Percentiles rank a stretch among this genome's conserved stretches.
phyloP scores from a whole-genome alignment of 1,284 basidiomycete species.

The Phenoliferia sp. region DNA sequence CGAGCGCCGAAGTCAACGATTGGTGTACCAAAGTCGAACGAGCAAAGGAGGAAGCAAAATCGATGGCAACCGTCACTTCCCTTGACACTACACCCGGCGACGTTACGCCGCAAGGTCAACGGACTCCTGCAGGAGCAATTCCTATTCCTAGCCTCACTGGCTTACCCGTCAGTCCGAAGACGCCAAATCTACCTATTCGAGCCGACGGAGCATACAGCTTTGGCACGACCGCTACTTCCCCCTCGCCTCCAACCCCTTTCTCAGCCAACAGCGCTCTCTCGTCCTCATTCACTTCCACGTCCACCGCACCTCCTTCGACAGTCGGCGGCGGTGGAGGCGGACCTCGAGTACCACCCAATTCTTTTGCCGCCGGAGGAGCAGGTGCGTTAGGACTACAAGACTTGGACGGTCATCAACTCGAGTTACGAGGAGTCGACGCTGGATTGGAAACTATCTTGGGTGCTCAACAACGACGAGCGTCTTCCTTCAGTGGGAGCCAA shows the following conservation, averaged over 20 bases:
- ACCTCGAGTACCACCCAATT: slow-evolving; percentile 5
- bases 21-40: slow-evolving; percentile 76
- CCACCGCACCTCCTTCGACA: not conserved
- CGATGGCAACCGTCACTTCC: slow-evolving; percentile 55
- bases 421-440: slow-evolving; percentile 3
- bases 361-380: slow-evolving; percentile 5
- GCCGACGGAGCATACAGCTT: not conserved
- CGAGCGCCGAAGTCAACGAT: slow-evolving; percentile 63
- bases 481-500: not conserved
- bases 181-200: not conserved
- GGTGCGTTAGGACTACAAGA: slow-evolving; percentile 5
- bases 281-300: slow-evolving; percentile 1
- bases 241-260: slow-evolving; percentile 6
- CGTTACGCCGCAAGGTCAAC: not conserved
- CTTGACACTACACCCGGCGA: slow-evolving; percentile 10
- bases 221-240: slow-evolving; percentile 7
- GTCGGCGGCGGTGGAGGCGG: too few species aligned
- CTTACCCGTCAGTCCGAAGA: not conserved
- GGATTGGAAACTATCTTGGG: not conserved
- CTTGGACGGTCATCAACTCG: not conserved
- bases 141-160: slow-evolving; percentile 1
- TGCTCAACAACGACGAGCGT: not conserved
- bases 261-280: slow-evolving; percentile 7
- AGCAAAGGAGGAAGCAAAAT: slow-evolving; percentile 60
- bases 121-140: not conserved